Evolutionary conservation across 176 grass and related monocot genomes (phyloP).

Genomic region (Triticum dicoccoides): DNA sequence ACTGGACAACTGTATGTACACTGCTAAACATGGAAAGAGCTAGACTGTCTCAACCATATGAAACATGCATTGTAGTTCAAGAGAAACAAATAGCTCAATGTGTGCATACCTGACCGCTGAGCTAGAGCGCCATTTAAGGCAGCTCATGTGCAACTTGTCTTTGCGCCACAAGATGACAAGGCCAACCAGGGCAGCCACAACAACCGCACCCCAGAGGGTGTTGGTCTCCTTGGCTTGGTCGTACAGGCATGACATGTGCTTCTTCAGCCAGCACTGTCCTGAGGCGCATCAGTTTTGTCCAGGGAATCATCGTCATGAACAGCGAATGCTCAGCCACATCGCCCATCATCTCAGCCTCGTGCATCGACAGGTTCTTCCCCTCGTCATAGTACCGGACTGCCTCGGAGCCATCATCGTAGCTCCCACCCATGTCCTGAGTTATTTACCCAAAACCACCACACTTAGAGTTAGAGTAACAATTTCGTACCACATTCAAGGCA

Average conservation of each 20-base stretch:
- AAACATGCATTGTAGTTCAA: no score
- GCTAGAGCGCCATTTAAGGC: slow-evolving; percentile 48
- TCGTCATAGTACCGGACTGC: slow-evolving; percentile 44
- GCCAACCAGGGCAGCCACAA: slow-evolving; percentile 73
- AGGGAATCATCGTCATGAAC: slow-evolving; percentile 15
- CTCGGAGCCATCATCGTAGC: slow-evolving; percentile 25
- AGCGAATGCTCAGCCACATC: not conserved
- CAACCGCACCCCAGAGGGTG: slow-evolving; percentile 76
- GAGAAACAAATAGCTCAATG: not conserved
- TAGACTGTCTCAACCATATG: not conserved
- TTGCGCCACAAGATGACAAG: slow-evolving; percentile 87
- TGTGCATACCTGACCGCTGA: slow-evolving; percentile 51
- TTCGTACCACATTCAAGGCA: no score
- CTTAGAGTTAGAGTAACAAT: no score
- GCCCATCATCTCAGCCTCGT: slow-evolving; percentile 31
- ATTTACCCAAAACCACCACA: no score
- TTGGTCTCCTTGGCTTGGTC: slow-evolving; percentile 72
- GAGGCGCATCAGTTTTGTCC: not conserved
- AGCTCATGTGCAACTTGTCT: slow-evolving; percentile 61
- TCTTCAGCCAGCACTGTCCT: slow-evolving; percentile 64
- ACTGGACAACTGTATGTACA: not conserved
- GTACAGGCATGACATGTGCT: slow-evolving; percentile 64
- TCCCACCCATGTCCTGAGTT: not conserved
- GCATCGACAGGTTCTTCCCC: slow-evolving; percentile 22
- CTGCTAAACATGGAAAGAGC: not conserved